Percentiles rank a stretch among this genome's conserved stretches.
Evolutionary conservation across 2,329 filamentous ascomycete species (phyloP).

Genomic region (Aspergillus sergii): DNA sequence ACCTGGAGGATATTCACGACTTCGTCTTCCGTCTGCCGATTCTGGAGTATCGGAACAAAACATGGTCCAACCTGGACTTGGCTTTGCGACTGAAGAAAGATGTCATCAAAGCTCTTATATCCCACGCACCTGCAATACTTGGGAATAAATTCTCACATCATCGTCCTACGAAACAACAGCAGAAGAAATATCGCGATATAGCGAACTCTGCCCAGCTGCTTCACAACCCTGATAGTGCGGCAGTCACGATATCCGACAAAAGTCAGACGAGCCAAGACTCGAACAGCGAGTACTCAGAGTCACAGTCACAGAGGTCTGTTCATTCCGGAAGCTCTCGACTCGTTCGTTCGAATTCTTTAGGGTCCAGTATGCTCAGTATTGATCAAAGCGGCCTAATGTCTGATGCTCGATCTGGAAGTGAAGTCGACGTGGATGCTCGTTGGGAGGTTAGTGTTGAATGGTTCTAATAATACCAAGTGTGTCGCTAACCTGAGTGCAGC

Average conservation of each 20-base stretch:
- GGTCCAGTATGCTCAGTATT: slow-evolving; percentile 32
- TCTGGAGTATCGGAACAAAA: slow-evolving; percentile 97
- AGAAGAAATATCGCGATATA: slow-evolving; percentile 77
- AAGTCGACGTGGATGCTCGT: slow-evolving; percentile 41
- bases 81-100: slow-evolving; percentile 92
- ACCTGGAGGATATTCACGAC: slow-evolving; percentile 94
- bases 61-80: slow-evolving; percentile 96
- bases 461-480: background rate
- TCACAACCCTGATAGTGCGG: slow-evolving; percentile 41
- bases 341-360: slow-evolving; percentile 37
- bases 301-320: slow-evolving; percentile 38
- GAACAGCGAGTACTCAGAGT: slow-evolving; percentile 40
- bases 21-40: slow-evolving; percentile 95
- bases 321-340: slow-evolving; percentile 42
- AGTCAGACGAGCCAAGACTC: slow-evolving; percentile 43
- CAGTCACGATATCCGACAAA: slow-evolving; percentile 31
- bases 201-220: slow-evolving; percentile 75
- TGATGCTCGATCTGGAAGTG: slow-evolving; percentile 39
- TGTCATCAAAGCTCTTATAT: slow-evolving; percentile 89
- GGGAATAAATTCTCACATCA: slow-evolving; percentile 96
- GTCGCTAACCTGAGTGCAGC: slow-evolving; percentile 27
- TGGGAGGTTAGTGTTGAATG: slow-evolving; percentile 37
- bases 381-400: slow-evolving; percentile 27
- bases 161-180: slow-evolving; percentile 76
- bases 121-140: slow-evolving; percentile 92